Base-by-base conservation (phyloP, 2,329 filamentous ascomycete species). In the Cladosporium sp. region DNA sequence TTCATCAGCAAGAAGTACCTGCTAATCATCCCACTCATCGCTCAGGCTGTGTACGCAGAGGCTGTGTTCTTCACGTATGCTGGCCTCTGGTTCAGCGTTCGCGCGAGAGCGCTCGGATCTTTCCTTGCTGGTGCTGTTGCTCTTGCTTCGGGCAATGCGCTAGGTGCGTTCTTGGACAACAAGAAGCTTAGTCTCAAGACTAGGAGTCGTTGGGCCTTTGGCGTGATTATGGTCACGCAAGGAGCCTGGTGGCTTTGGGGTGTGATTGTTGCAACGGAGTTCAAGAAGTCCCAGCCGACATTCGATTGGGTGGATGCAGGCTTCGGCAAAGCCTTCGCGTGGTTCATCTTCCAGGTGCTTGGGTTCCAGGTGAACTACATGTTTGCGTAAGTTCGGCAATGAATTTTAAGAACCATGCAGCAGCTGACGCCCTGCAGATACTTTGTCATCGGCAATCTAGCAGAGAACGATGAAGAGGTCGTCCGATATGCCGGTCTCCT, bases 321-420 rank as follows among this genome's bases (percentile, higher is more conserved):
- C 0, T 91, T 91, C 57, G 87, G 87, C 0, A 77, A 78, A 39
- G 85, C 80, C 0, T 91, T 90, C 64, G 83, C 80, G 0, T 76
- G 89, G 17, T 90, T 88, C 70, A 67, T 91, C 5, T 83, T 91
- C 64, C 79, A 88, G 64, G 84, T 85, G 0, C 73, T 83, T 11
- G 83, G 85, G 0, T 90, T 90, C 65, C 88, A 90, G 72, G 64
- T 89, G 7, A 90, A 90, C 70, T 91, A 91, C 68, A 78, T 90
- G 63, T 90, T 85, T 69, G 72, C 90, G 78, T 86, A 67, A 72
- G 81, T 40, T 3, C 6, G 14, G n/a, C 11, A 73, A 15, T 15
- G 45, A 15, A 11, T 1, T 25, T 12, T 5, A 22, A 6, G 6
- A 2, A 14, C 6, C 4, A 5, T 15, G 2, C 4, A 15, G 17